A percentile compares a stretch with the other conserved stretches of the same genome.
These are phyloP conservation scores for Pythium grandisporangium DNA, from an alignment of 352 stramenopile species.

Conservation along the genomic window DNA sequence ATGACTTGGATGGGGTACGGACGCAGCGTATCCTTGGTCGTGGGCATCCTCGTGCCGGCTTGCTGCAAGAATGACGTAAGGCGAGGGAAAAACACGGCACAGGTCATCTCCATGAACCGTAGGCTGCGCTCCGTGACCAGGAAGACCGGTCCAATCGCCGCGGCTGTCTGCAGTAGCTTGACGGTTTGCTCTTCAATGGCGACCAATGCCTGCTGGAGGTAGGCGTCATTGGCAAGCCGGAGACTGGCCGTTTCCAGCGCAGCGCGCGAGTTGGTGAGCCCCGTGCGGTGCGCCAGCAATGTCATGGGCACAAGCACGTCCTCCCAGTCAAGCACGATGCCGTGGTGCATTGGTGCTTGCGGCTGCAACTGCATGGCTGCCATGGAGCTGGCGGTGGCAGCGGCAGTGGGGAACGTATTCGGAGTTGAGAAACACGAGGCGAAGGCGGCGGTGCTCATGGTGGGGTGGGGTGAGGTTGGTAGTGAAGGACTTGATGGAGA, in stretches of 20 bases:
- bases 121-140: slow-evolving; percentile 37
- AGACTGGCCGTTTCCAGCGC: slow-evolving; percentile 20
- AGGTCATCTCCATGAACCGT: slow-evolving; percentile 36
- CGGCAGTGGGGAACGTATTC: too few species aligned
- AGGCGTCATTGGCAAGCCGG: slow-evolving; percentile 20
- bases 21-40: slow-evolving; percentile 5
- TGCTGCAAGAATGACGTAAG: slow-evolving; percentile 27
- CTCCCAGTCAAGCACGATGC: slow-evolving; percentile 47
- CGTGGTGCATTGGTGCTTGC: too few species aligned
- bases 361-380: too few species aligned
- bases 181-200: slow-evolving; percentile 47
- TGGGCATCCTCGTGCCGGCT: slow-evolving; percentile 17
- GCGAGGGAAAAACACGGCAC: slow-evolving; percentile 38
- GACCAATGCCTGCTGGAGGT: slow-evolving; percentile 38
- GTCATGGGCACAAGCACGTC: slow-evolving; percentile 42
- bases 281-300: slow-evolving; percentile 26
- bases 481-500: too few species aligned
- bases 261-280: slow-evolving; percentile 21
- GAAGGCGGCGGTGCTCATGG: too few species aligned
- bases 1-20: slow-evolving; percentile 25
- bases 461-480: too few species aligned
- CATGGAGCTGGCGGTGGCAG: too few species aligned
- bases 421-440: too few species aligned
- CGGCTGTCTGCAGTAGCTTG: slow-evolving; percentile 24
- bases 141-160: slow-evolving; percentile 32